Base-by-base conservation (phyloP, 805 yeast species). In the Nakazawaea populi region DNA sequence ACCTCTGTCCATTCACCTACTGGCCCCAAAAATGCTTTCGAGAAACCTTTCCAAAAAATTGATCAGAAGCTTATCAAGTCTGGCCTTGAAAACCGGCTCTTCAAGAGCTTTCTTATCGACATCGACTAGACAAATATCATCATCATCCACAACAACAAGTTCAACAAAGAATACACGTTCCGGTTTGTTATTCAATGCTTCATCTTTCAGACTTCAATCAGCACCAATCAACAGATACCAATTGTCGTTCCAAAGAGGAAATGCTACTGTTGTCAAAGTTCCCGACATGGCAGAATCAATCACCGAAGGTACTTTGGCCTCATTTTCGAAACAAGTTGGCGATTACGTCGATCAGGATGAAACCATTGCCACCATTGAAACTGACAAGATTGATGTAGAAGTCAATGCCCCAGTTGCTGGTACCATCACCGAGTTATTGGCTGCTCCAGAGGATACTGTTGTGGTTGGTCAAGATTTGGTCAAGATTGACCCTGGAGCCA, bases 201-300 rank as follows among this genome's bases (percentile, higher is more conserved):
- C 47, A 36, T 34, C 47, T 24, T n/a, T 30, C n/a, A 30, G 11
- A 4, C 28, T 27, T 14, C 18, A 37, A 30, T 29, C 32, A 14
- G 10, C 42, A 10, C 18, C 48, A 29, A n/a, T 14, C 39, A 39
- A 40, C 31, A 31, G 34, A 41, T 39, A 40, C 12, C 49, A 41
- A 42, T 49, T 39, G 24, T 28, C 31, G 6, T 44, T 44, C 46
- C 41, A 28, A 24, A 39, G 75, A 57, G 63, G 58, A 36, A 60
- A 66, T 49, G 60, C 75, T 2, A 71, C 70, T 31, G 63, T 68
- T 46, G 96, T 92, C 48, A 88, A 90, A 69, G 98, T 94, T 27
- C 99, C 99, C 46, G 95, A 89, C 57, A 90, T 94, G 97, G 98
- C 99, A 42, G 99, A 94, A 73, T 91, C 97, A 47, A 85, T 94